These are phyloP conservation scores for Leptographium procerum DNA, from an alignment of 2,329 filamentous ascomycete genomes.

Conservation along the genomic window DNA sequence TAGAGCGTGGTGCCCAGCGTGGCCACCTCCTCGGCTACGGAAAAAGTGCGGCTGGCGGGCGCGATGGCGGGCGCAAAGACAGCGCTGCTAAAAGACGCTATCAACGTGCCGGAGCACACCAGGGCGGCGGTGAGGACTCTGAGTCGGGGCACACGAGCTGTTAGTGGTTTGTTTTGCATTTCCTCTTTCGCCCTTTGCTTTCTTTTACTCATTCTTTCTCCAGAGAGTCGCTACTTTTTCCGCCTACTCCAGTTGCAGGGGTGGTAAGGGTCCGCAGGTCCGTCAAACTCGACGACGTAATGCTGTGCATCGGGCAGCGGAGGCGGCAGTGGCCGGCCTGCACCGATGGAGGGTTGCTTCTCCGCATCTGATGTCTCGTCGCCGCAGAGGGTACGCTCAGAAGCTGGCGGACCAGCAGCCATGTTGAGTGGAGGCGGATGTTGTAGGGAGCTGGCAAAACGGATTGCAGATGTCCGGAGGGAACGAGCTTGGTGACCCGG, in stretches of 20 bases:
- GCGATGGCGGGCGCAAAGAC: constrained; percentile 9
- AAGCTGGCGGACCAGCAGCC: neutral
- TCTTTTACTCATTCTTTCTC: too few relatives aligned
- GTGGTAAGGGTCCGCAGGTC: constrained; percentile 35
- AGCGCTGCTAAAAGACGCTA: constrained; percentile 11
- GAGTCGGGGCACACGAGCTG: too few relatives aligned
- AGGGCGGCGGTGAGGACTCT: constrained; percentile 9
- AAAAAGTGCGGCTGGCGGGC: constrained; percentile 1
- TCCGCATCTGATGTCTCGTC: neutral
- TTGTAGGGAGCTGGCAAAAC: too few relatives aligned
- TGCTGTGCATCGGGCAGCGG: constrained; percentile 31
- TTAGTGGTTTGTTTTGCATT: too few relatives aligned
- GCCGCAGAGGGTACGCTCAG: neutral
- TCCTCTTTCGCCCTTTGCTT: constrained; percentile 29
- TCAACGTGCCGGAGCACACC: constrained; percentile 9
- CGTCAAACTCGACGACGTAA: constrained; percentile 48
- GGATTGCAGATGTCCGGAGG: too few relatives aligned
- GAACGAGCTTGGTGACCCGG: too few relatives aligned
- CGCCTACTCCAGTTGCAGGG: constrained; percentile 37
- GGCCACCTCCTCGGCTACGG: neutral
- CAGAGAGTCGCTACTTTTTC: constrained; percentile 28
- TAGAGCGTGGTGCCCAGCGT: constrained; percentile 3
- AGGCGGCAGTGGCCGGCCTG: constrained; percentile 45
- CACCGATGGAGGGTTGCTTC: constrained; percentile 23
- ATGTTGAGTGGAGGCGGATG: neutral